Evolutionary conservation across 1,284 basidiomycete species (phyloP).

Genomic region (Crucibulum parvulum): DNA sequence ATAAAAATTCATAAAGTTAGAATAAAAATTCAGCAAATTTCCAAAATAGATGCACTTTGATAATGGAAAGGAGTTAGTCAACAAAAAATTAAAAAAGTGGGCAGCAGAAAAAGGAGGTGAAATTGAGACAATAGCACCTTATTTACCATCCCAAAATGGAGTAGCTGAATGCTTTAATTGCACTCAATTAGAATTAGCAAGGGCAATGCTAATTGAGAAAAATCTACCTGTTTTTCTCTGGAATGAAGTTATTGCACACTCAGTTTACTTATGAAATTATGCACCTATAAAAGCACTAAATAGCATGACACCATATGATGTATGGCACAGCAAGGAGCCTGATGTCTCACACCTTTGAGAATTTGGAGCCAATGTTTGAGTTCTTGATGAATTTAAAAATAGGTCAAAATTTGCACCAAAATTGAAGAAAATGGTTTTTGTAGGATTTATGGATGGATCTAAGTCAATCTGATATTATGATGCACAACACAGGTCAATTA

Average conservation of each 20-base stretch:
- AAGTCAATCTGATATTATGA: constrained; percentile 28
- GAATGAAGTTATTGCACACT: constrained; percentile 44
- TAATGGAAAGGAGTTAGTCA: constrained; percentile 22
- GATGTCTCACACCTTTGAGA: constrained; percentile 34
- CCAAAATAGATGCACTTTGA: constrained; percentile 16
- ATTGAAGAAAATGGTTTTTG: constrained; percentile 23
- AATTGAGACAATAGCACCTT: constrained; percentile 33
- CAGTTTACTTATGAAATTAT: constrained; percentile 31
- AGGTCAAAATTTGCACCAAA: constrained; percentile 23
- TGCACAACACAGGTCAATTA: constrained; percentile 11
- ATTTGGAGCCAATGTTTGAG: constrained; percentile 35
- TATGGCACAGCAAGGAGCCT: constrained; percentile 23
- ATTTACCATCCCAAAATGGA: constrained; percentile 46
- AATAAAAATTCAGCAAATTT: constrained; percentile 9
- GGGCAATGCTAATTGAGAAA: constrained; percentile 32
- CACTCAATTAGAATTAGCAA: constrained; percentile 29
- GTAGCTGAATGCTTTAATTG: constrained; percentile 44
- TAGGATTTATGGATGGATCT: constrained; percentile 24
- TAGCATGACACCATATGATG: constrained; percentile 28
- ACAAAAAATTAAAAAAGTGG: constrained; percentile 8
- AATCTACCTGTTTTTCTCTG: constrained; percentile 41
- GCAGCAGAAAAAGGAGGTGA: constrained; percentile 18
- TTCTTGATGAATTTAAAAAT: constrained; percentile 23
- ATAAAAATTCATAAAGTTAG: too few relatives aligned
- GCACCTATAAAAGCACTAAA: constrained; percentile 20